Evolutionary conservation across 352 stramenopile species (phyloP).

Genomic region (Pythium plurisporium): DNA sequence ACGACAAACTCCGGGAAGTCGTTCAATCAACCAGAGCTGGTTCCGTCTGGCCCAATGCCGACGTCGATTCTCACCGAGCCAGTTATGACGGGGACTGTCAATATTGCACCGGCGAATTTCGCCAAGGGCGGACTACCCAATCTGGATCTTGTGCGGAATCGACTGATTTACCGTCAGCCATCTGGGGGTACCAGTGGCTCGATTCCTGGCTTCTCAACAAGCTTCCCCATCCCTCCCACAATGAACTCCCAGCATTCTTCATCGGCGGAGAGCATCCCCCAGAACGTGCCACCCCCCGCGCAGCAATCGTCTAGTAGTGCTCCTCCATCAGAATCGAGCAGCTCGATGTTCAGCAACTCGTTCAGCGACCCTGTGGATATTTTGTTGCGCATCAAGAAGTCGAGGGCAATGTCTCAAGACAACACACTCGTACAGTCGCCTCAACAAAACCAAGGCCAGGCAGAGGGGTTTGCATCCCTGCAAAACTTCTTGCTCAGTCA

Average conservation of each 20-base stretch:
- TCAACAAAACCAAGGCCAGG: conserved; percentile 35
- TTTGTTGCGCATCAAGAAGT: conserved; percentile 73
- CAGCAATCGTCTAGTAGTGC: not conserved
- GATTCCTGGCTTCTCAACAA: not conserved
- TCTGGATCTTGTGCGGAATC: conserved; percentile 59
- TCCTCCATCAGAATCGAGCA: not conserved
- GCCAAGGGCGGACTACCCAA: conserved; percentile 35
- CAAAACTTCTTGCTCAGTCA: conserved; percentile 67
- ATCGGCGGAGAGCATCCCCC: not conserved
- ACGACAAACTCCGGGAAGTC: conserved; percentile 28
- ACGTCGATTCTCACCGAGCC: not conserved
- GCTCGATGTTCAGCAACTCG: conserved; percentile 42
- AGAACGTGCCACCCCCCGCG: not conserved
- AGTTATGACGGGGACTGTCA: not conserved
- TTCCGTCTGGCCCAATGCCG: conserved; percentile 11
- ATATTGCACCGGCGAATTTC: not conserved
- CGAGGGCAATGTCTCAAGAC: conserved; percentile 27
- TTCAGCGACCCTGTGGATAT: conserved; percentile 78
- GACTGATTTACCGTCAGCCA: conserved; percentile 48
- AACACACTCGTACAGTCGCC: conserved; percentile 28
- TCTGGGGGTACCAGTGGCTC: not conserved
- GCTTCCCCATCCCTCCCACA: not conserved
- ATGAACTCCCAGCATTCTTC: not conserved
- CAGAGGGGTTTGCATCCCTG: conserved; percentile 51
- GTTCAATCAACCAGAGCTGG: conserved; percentile 40